Conservation (phyloP, 495 filamentous ascomycete genomes). For the Tuber calosporum region DNA sequence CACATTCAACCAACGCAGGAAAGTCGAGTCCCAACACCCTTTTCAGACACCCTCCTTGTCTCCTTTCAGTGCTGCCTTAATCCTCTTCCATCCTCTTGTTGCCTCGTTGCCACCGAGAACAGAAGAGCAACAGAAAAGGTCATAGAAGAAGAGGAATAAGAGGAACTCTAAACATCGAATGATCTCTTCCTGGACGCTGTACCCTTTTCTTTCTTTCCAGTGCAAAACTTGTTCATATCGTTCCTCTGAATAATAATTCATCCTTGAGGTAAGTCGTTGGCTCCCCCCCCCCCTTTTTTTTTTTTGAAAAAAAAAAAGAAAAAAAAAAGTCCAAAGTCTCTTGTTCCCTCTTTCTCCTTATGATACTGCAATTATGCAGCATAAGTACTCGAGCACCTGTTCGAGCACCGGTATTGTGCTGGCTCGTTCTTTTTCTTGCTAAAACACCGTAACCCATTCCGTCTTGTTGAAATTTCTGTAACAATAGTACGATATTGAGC, state of each 20-base stretch:
- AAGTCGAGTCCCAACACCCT: constrained; percentile 37
- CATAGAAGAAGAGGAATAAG: neutral
- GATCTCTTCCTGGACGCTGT: neutral
- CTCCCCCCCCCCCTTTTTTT: neutral
- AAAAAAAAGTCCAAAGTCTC: neutral
- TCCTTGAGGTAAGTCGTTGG: neutral
- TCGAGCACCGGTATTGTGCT: no score
- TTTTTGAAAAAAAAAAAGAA: neutral
- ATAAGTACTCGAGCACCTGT: neutral
- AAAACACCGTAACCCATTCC: neutral
- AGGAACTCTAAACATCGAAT: neutral
- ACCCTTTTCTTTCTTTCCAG: neutral
- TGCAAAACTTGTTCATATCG: neutral
- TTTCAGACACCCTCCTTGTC: constrained; percentile 38
- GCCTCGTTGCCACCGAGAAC: constrained; percentile 2
- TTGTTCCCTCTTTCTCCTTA: neutral
- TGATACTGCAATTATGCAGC: neutral
- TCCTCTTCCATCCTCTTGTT: constrained; percentile 11
- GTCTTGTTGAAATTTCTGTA: neutral
- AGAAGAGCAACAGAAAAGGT: constrained; percentile 1
- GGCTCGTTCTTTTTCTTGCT: neutral
- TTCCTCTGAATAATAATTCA: neutral
- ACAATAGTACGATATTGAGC: neutral
- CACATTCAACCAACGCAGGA: constrained; percentile 38
- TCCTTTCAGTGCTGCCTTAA: constrained; percentile 35